Evolutionary conservation across 371 early-diverging fungal species (phyloP).

Genomic region (Batrachochytrium dendrobatidis): DNA sequence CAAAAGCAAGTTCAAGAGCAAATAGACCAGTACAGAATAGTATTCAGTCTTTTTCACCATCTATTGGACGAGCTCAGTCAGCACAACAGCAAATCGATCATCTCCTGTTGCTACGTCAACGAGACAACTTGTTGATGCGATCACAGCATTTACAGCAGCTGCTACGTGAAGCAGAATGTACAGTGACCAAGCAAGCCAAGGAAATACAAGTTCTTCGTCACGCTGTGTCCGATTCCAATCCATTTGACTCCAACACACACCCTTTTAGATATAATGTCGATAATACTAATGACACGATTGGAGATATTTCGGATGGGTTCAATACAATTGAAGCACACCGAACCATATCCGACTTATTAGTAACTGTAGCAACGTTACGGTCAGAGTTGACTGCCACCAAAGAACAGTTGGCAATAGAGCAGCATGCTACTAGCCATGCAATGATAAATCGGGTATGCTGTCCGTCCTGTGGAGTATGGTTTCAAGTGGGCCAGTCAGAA

Average conservation of each 20-base stretch:
- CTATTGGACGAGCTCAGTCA: too few species aligned
- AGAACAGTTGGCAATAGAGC: neutral
- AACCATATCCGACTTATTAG: neutral
- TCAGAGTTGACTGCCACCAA: neutral
- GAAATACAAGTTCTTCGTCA: constrained; percentile 5
- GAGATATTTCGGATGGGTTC: neutral
- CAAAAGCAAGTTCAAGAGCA: too few species aligned
- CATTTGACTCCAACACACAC: neutral
- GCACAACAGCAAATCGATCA: neutral
- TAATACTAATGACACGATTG: neutral
- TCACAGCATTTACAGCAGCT: constrained; percentile 13
- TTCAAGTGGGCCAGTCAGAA: too few species aligned
- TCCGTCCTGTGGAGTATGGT: too few species aligned
- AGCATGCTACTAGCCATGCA: neutral
- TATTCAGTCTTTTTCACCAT: too few species aligned
- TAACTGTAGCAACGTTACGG: neutral
- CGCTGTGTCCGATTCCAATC: constrained; percentile 1
- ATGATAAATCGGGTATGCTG: too few species aligned
- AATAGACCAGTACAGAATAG: too few species aligned
- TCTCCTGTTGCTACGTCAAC: constrained; percentile 3
- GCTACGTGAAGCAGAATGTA: constrained; percentile 6
- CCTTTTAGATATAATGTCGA: neutral
- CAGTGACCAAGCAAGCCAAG: constrained; percentile 5
- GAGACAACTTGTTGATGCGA: constrained; percentile 10
- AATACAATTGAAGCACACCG: neutral